phyloP scores from a whole-genome alignment of 2,329 filamentous ascomycete species.

The Fusarium sp. region DNA sequence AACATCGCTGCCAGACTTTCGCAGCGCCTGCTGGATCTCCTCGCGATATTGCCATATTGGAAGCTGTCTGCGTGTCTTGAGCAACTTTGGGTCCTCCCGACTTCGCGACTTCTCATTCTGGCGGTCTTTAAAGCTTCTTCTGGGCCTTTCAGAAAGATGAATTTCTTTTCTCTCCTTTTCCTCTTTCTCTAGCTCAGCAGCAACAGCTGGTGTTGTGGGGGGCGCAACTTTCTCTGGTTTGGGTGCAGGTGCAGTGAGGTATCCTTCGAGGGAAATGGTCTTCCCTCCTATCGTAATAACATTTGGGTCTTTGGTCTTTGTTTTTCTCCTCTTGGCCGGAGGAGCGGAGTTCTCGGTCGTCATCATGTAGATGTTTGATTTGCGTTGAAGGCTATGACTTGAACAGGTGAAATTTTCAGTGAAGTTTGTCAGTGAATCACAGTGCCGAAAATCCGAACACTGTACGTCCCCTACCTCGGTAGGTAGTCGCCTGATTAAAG shows the following conservation, averaged over 20 bases:
- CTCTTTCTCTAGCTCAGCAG: not conserved
- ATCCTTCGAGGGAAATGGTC: conserved; percentile 64
- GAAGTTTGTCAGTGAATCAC: conserved; percentile 3
- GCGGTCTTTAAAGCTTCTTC: conserved; percentile 20
- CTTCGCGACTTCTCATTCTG: conserved; percentile 32
- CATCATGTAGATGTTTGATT: conserved; percentile 37
- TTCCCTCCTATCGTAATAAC: conserved; percentile 63
- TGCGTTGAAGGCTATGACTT: not conserved
- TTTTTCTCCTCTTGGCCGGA: conserved; percentile 57
- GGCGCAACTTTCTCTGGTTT: conserved; percentile 33
- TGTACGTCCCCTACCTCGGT: not conserved
- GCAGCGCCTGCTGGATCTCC: conserved; percentile 75
- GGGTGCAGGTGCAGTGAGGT: conserved; percentile 56
- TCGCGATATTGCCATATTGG: conserved; percentile 84
- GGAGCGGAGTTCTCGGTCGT: conserved; percentile 43
- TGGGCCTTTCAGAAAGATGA: not conserved
- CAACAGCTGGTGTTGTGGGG: conserved; percentile 1
- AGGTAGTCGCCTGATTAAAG: no score
- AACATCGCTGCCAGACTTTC: conserved; percentile 71
- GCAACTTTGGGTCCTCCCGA: conserved; percentile 52
- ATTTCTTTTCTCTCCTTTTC: conserved; percentile 2
- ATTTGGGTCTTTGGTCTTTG: conserved; percentile 53
- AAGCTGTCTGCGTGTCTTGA: conserved; percentile 72
- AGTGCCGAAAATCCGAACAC: not conserved
- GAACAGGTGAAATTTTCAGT: conserved; percentile 26